Evolutionary conservation across 805 yeast species (phyloP), one percentile per base, ranked within the genome.

Genomic region (Barnettozyma sp.): DNA sequence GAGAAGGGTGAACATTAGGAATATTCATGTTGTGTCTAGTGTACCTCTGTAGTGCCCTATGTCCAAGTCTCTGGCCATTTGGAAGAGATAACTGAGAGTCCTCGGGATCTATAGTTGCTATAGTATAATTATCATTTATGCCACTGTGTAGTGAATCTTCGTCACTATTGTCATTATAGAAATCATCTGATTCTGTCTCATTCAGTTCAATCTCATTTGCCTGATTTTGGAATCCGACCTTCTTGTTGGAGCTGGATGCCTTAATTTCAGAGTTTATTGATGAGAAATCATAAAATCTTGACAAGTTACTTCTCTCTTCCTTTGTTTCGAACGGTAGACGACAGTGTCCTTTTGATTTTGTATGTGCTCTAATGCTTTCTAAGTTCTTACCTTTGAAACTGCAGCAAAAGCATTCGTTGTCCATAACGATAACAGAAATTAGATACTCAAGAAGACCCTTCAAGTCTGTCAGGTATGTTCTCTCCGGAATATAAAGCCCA

Each of bases 401-500:
- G 57, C 99, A 92, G 36, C 76, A 72, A 31, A 90, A 59, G 56
- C 98, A 92, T 45, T 81, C 73, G 46, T 84, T 79, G 26, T 96
- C 96, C 29, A 78, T 68, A 8, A 88, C 82, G 36, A 90, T 75
- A 48, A 82, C 79, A 45, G 86, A 92, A 28, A 82, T 84, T 40
- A 92, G 59, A 52, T 83, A 84, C 2, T 62, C 56, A n/a, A 92
- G 58, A 26, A 92, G 65, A 0, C 97, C 97, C 26, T 64, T 68
- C 33, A 73, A 62, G 55, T 88, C 85, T 0, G 60, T 63, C 32
- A 92, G 65, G 50, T 74, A 87, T 12, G 73, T 68, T 42, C 68
- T 64, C 56, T 92, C 97, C 1, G 98, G 98, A 6, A 92, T 70
- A 43, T 81, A 92, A 28, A 92, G 66, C 2, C 97, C 97, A 58